Evolutionary conservation across 768 basidiomycete species (phyloP).

Genomic region (Tulasnella sp.): DNA sequence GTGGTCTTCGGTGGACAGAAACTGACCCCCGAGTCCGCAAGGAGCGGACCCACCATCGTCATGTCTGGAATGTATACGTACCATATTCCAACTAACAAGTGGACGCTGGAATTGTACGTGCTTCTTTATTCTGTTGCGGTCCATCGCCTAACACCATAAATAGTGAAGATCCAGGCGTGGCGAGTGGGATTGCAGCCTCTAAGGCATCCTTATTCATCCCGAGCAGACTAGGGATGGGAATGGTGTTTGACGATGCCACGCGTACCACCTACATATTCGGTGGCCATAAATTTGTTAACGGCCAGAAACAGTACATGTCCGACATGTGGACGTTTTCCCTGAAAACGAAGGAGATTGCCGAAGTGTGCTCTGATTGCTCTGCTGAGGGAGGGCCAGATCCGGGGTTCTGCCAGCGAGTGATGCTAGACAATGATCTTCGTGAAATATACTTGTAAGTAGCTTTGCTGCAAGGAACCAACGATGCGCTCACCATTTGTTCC

Average conservation of each 20-base stretch:
- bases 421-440: conserved; percentile 45
- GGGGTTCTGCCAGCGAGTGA: conserved; percentile 62
- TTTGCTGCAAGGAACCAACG: background rate
- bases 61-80: conserved; percentile 68
- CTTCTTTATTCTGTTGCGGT: no score
- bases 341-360: conserved; percentile 32
- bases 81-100: conserved; percentile 48
- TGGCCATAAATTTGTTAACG: conserved; percentile 36
- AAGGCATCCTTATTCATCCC: conserved; percentile 8
- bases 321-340: conserved; percentile 60
- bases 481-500: background rate
- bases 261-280: conserved; percentile 59
- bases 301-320: conserved; percentile 38
- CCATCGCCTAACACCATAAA: background rate
- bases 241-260: conserved; percentile 54
- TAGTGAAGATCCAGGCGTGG: background rate
- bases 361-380: conserved; percentile 53
- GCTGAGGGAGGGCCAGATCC: conserved; percentile 52
- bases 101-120: conserved; percentile 56
- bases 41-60: conserved; percentile 44
- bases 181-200: no score
- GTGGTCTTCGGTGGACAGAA: conserved; percentile 69
- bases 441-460: conserved; percentile 61
- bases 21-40: conserved; percentile 34
- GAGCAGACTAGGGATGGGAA: conserved; percentile 50